Percentiles rank a stretch among this genome's conserved stretches.
Evolutionary conservation across 169 alveolate genomes (phyloP).

Genomic region (Babesia caballi): DNA sequence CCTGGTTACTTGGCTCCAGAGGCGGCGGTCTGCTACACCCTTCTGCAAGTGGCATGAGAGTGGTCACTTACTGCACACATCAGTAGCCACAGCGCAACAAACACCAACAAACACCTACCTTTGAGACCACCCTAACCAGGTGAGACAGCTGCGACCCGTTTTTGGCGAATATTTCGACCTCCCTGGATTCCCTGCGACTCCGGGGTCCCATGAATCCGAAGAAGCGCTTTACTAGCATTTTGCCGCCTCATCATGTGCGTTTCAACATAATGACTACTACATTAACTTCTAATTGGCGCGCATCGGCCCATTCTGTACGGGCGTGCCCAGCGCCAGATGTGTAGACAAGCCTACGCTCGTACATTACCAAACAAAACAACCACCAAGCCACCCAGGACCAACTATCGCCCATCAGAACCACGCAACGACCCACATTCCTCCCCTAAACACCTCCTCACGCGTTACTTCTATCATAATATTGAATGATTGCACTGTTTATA

Average conservation of each 20-base stretch:
- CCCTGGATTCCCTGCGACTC: slow-evolving; percentile 1
- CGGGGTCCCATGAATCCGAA: slow-evolving; percentile 44
- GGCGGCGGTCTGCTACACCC: slow-evolving; percentile 1
- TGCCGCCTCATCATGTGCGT: neutral
- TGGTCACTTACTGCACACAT: neutral
- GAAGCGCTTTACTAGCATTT: slow-evolving; percentile 24
- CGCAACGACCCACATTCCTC: too few relatives aligned
- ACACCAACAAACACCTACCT: slow-evolving; percentile 26
- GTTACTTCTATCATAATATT: too few relatives aligned
- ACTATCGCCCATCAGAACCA: too few relatives aligned
- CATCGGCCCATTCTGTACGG: too few relatives aligned
- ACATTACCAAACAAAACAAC: too few relatives aligned
- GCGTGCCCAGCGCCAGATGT: too few relatives aligned
- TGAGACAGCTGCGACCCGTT: slow-evolving; percentile 53
- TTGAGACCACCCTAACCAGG: slow-evolving; percentile 32
- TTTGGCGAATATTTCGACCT: slow-evolving; percentile 30
- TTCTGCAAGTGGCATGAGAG: neutral
- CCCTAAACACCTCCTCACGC: too few relatives aligned
- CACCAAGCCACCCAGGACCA: too few relatives aligned
- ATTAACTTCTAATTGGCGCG: too few relatives aligned
- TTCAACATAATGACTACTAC: too few relatives aligned
- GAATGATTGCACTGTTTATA: too few relatives aligned
- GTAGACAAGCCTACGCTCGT: too few relatives aligned
- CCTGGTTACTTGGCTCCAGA: slow-evolving; percentile 46
- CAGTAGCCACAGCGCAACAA: neutral